Evolutionary conservation across 2,329 filamentous ascomycete species (phyloP).

Genomic region (Diaporthe sp.): DNA sequence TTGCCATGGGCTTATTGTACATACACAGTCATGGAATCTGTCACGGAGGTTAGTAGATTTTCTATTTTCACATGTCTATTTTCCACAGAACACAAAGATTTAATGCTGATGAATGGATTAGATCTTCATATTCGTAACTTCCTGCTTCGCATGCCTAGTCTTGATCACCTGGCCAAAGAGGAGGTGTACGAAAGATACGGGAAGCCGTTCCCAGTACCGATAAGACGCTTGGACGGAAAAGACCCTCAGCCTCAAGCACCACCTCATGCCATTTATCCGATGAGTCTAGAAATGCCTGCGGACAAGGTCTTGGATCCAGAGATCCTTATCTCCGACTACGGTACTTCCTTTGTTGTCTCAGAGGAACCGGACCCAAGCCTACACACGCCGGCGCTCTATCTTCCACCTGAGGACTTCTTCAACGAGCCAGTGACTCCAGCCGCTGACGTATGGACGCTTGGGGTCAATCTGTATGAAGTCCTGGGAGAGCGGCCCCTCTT

Average conservation of each 20-base stretch:
- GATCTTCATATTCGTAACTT: not conserved
- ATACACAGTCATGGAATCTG: not conserved
- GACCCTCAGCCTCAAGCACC: not conserved
- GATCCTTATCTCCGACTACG: not conserved
- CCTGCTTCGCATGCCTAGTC: not conserved
- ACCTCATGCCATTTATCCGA: not conserved
- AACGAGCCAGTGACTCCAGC: not conserved
- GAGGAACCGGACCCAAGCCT: not conserved
- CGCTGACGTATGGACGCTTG: slow-evolving; percentile 34
- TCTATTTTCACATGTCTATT: not conserved
- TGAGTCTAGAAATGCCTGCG: not conserved
- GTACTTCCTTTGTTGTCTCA: not conserved
- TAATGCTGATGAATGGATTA: not conserved
- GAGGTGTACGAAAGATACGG: not conserved
- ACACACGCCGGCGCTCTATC: not conserved
- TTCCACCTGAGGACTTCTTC: not conserved
- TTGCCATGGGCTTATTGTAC: not conserved
- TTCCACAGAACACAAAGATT: rapidly evolving
- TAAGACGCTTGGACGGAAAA: not conserved
- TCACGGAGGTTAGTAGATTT: not conserved
- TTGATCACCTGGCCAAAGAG: not conserved
- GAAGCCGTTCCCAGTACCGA: not conserved
- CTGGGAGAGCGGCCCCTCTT: not conserved
- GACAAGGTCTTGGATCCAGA: not conserved
- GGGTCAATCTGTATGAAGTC: not conserved